Evolutionary conservation across 345 rosid genomes (phyloP), one percentile per base, ranked within the genome.

Genomic region (Odontarrhena argentea): DNA sequence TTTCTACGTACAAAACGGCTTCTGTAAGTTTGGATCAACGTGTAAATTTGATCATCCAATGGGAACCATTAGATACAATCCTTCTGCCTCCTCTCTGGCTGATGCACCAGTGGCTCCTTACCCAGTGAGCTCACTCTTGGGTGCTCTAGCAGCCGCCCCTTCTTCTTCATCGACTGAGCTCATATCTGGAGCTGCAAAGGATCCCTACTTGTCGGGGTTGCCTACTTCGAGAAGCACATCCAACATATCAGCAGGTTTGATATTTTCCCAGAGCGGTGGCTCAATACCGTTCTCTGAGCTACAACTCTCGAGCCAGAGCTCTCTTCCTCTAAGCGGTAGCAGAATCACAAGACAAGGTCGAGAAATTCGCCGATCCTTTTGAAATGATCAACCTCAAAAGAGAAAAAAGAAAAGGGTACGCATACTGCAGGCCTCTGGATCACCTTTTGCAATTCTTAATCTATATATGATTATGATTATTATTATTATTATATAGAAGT

Each of bases 71-170:
- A 82, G 90, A 77, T 88, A 88, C 84, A 91, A 87, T 70, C 88
- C 94, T 38, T 91, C 97, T 8, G 89, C 94, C 1, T 91, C 97
- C 13, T 87, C 97, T 50, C 93, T 91, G 13, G 68, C 85, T 60
- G 97, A 91, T 65, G 81, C 83, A 76, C 94, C 97, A 0, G 90
- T 88, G 69, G 82, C 94, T 43, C 96, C 97, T 7, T 91, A 86
- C 65, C 94, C 89, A 24, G 89, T 88, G 56, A 88, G 87, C 69
- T 82, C 96, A 66, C 84, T 84, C 63, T 67, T 87, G 2, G 89
- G 86, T 37, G 82, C 86, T 55, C 79, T 83, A 0, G 63, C 43
- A 46, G 49, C 38, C 0, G 85, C 82, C 22, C 86, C 96, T 41
- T 77, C 96, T 37, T 80, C 86, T 3, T 71, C 91, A 7, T 77